These are phyloP conservation scores for Tubosaeta sp. DNA, from an alignment of 768 basidiomycete genomes.

Conservation along the genomic window DNA sequence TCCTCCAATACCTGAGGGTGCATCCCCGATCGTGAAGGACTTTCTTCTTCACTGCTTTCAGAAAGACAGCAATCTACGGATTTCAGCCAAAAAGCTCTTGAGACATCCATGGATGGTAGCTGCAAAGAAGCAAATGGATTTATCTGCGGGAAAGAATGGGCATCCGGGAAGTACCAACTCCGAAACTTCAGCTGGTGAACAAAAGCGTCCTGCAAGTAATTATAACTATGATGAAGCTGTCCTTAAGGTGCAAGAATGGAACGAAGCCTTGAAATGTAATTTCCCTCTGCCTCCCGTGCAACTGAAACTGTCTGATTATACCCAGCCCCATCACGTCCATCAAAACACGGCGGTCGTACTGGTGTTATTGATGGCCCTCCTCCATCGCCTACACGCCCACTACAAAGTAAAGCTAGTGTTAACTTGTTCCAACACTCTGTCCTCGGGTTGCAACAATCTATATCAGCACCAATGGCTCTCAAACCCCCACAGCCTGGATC, in stretches of 20 bases:
- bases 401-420: slow-evolving; percentile 24
- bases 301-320: slow-evolving; percentile 2
- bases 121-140: slow-evolving; percentile 68
- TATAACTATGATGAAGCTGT: slow-evolving; percentile 94
- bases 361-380: slow-evolving; percentile 37
- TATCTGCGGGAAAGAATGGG: slow-evolving; percentile 27
- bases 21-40: slow-evolving; percentile 92
- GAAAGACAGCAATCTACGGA: slow-evolving; percentile 92
- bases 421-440: slow-evolving; percentile 30
- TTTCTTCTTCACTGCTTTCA: slow-evolving; percentile 98
- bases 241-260: slow-evolving; percentile 96
- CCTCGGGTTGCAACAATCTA: slow-evolving; percentile 33
- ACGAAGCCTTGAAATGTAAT: slow-evolving; percentile 89
- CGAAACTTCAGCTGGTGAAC: slow-evolving; percentile 33
- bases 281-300: slow-evolving; percentile 13
- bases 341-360: slow-evolving; percentile 56
- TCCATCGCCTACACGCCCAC: slow-evolving; percentile 38
- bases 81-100: slow-evolving; percentile 89
- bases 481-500: slow-evolving; percentile 15
- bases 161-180: slow-evolving; percentile 29
- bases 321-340: slow-evolving; percentile 67
- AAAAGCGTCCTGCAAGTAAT: slow-evolving; percentile 58
- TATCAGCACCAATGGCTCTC: slow-evolving; percentile 29
- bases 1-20: slow-evolving; percentile 94
- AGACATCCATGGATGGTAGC: slow-evolving; percentile 95